Evolutionary conservation across 192 early-diverging fungal species (phyloP), one percentile per base, ranked within the genome.

Genomic region (Fimicolochytrium jonesii): DNA sequence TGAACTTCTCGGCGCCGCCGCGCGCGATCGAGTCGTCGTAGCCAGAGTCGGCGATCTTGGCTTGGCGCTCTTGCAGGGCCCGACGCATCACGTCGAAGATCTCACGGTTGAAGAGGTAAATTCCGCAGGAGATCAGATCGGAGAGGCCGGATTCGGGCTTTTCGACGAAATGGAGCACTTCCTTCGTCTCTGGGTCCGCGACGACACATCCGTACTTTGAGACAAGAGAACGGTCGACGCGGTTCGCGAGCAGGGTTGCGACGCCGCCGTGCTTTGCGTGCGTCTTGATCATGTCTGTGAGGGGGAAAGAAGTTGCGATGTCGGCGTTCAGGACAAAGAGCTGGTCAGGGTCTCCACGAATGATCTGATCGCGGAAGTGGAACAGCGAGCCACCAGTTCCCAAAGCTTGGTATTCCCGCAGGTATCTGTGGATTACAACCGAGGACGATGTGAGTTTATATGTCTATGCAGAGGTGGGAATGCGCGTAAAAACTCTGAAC

Each of bases 291-390:
- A 99, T 90, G 36, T 86, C 88, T 59, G 76, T 75, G 59, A 99
- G 82, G 25, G 96, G 94, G 84, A 95, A 96, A 23, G 87, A 89
- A 56, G 88, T 93, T 43, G 92, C 93, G 64, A 99, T 92, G 72
- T 99, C 96, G 26, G 92, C 92, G 74, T 99, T 93, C 65, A 99
- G 77, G 63, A 99, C 94, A 74, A 97, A 97, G 61, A 99, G 84
- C 66, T 90, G 86, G 49, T 93, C 87, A 15, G 94, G 92, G 61
- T 87, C 81, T 36, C 93, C 93, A 36, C 90, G 85, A 64, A 92
- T 61, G 66, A 99, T 95, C 76, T 96, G 91, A 72, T 99, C 94
- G 65, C 96, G 91, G 87, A 99, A 99, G 73, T 99, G 96, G 80
- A 93, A 95, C 61, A 99, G 75, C 25, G 94, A 94, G 57, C 96